phyloP scores from a whole-genome alignment of 1,139 yeast genomes.

The Ogataea hybrid region DNA sequence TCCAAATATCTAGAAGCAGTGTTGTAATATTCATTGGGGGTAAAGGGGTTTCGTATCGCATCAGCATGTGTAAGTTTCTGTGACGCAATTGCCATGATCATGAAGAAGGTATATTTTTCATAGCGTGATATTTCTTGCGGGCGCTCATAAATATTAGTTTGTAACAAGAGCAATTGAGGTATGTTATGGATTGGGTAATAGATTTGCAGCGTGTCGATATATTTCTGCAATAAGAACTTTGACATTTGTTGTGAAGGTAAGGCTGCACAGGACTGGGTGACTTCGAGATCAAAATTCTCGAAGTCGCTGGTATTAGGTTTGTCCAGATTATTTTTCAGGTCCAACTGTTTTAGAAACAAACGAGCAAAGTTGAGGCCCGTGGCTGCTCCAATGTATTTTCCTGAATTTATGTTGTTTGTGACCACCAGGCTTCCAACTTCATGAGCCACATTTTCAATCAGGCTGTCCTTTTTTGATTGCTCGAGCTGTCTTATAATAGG shows the following conservation, averaged over 20 bases:
- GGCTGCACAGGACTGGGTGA: slow-evolving; percentile 20
- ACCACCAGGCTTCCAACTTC: slow-evolving; percentile 27
- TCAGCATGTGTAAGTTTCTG: slow-evolving; percentile 8
- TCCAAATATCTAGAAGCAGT: slow-evolving; percentile 25
- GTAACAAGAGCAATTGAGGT: slow-evolving; percentile 7
- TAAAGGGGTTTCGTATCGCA: slow-evolving; percentile 18
- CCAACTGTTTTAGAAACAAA: slow-evolving; percentile 22
- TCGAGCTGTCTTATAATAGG: slow-evolving; percentile 13
- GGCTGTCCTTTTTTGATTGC: slow-evolving; percentile 14
- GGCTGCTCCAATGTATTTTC: slow-evolving; percentile 23
- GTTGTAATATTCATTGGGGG: slow-evolving; percentile 23
- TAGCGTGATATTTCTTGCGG: slow-evolving; percentile 19
- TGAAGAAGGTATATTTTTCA: slow-evolving; percentile 23
- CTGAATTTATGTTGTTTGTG: slow-evolving; percentile 14
- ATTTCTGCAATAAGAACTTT: slow-evolving; percentile 14
- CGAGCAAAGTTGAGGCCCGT: slow-evolving; percentile 24
- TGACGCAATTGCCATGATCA: slow-evolving; percentile 24
- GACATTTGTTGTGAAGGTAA: slow-evolving; percentile 23
- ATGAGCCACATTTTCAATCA: slow-evolving; percentile 24
- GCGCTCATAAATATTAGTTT: slow-evolving; percentile 10
- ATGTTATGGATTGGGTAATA: slow-evolving; percentile 21
- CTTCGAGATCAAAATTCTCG: slow-evolving; percentile 18
- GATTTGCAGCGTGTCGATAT: slow-evolving; percentile 21
- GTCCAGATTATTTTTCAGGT: slow-evolving; percentile 15
- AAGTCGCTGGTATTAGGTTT: slow-evolving; percentile 9